Evolutionary conservation across 371 early-diverging fungal genomes (phyloP).

Genomic region (Funneliformis caledonium): DNA sequence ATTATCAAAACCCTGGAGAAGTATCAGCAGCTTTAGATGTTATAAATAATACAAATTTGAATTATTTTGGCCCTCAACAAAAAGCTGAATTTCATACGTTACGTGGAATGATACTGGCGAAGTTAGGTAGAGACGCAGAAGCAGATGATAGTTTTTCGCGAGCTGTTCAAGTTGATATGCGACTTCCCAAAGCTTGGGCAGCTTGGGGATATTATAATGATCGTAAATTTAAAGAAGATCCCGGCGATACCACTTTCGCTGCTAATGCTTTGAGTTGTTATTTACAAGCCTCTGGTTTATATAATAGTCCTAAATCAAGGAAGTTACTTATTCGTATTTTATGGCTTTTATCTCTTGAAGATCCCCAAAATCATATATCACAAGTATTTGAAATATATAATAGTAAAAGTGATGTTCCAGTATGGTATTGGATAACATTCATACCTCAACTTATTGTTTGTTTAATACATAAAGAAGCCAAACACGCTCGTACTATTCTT

Average conservation of each 20-base stretch:
- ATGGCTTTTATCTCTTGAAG: constrained; percentile 93
- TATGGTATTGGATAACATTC: constrained; percentile 98
- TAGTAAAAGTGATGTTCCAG: constrained; percentile 82
- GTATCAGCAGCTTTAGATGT: constrained; percentile 94
- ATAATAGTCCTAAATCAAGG: constrained; percentile 86
- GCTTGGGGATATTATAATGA: constrained; percentile 97
- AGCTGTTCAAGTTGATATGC: constrained; percentile 91
- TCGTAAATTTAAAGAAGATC: constrained; percentile 81
- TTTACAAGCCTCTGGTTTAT: constrained; percentile 91
- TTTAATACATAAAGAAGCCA: constrained; percentile 79
- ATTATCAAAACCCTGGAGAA: constrained; percentile 85
- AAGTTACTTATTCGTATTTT: constrained; percentile 91
- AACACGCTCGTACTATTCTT: constrained; percentile 81
- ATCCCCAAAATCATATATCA: constrained; percentile 75
- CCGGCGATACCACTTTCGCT: constrained; percentile 83
- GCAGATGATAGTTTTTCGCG: constrained; percentile 94
- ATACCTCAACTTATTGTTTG: constrained; percentile 92
- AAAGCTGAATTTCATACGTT: constrained; percentile 98
- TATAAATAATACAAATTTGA: constrained; percentile 97
- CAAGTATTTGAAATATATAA: constrained; percentile 82
- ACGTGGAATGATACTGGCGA: constrained; percentile 94
- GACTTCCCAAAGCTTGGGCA: constrained; percentile 94
- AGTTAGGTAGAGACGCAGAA: constrained; percentile 83
- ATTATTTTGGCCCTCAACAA: constrained; percentile 92
- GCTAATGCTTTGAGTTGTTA: constrained; percentile 96